These are phyloP conservation scores for Tagetes patula DNA, from an alignment of 129 eudicot species.

Conservation along the genomic window DNA sequence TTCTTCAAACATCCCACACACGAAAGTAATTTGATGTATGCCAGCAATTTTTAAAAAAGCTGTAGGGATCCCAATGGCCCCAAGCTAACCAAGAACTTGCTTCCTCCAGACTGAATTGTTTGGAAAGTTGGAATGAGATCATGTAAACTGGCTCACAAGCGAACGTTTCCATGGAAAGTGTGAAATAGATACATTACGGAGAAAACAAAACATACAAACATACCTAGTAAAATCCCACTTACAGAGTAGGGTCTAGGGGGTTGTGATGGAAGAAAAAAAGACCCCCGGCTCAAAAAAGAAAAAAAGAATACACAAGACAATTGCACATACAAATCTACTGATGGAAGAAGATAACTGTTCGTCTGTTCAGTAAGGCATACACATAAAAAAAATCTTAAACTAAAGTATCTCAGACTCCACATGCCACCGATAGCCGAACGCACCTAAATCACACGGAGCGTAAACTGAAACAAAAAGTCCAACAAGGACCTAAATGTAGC, in stretches of 20 bases:
- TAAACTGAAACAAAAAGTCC: conserved; percentile 7
- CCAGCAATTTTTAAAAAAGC: neutral
- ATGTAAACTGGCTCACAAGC: neutral
- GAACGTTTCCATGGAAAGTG: neutral
- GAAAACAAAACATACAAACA: neutral
- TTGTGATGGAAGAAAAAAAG: no score
- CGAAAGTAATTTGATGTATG: neutral
- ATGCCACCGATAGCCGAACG: no score
- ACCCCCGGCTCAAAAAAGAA: no score
- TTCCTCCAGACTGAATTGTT: neutral
- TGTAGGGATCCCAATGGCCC: neutral
- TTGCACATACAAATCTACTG: no score
- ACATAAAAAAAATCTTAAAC: no score
- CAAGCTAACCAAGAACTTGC: neutral
- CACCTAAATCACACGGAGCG: neutral
- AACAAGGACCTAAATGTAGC: neutral
- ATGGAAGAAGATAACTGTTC: no score
- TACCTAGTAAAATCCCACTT: no score
- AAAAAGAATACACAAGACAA: no score
- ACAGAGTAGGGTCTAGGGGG: no score
- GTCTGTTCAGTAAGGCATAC: no score
- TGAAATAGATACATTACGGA: neutral
- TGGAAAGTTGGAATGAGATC: neutral
- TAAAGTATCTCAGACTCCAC: no score
- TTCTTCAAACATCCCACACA: conserved; percentile 7